Conservation (phyloP, 2,329 filamentous ascomycete genomes). For the Aspergillus eucalypticola region DNA sequence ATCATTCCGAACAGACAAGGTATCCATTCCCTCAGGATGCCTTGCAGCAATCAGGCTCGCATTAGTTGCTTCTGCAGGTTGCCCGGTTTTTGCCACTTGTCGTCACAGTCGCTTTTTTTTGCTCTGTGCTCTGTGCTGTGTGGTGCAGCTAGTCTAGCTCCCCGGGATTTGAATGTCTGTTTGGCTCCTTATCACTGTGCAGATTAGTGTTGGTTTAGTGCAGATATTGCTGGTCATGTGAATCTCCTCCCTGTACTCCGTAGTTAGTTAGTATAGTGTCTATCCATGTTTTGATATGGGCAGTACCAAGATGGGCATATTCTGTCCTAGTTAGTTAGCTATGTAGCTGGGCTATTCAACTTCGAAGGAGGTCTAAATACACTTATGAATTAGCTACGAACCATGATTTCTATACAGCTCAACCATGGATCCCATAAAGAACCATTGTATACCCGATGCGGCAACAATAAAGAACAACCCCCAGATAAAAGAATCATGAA, state of each 20-base stretch:
- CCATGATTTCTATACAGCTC: background rate
- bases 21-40: background rate
- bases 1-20: background rate
- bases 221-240: background rate
- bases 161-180: background rate
- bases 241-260: background rate
- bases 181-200: background rate
- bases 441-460: background rate
- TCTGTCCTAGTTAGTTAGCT: background rate
- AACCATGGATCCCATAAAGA: background rate
- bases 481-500: background rate
- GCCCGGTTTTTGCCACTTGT: background rate
- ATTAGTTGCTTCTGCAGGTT: background rate
- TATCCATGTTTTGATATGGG: too few species aligned
- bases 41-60: background rate
- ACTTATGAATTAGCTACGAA: too few species aligned
- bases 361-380: too few species aligned
- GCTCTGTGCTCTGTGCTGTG: background rate
- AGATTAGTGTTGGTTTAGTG: background rate
- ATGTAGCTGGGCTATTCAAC: background rate
- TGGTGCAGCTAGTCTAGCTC: background rate
- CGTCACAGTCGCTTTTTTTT: background rate
- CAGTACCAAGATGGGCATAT: too few species aligned
- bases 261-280: background rate
- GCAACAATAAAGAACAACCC: background rate